Evolutionary conservation across 371 early-diverging fungal species (phyloP).

Genomic region (Apophysomyces trapeziformis): DNA sequence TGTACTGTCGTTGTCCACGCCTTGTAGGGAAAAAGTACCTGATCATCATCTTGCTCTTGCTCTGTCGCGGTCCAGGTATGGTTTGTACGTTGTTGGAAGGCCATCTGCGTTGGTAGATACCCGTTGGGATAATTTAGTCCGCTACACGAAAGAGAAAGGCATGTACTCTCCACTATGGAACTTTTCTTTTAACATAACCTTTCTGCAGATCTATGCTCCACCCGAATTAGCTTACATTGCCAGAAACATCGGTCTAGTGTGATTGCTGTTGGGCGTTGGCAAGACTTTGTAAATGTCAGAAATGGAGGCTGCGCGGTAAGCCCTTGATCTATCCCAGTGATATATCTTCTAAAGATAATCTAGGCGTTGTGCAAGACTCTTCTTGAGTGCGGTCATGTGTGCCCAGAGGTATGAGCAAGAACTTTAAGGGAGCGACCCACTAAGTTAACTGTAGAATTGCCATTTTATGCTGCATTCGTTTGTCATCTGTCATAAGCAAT

Average conservation of each 20-base stretch:
- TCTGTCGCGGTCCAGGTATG: conserved; percentile 42
- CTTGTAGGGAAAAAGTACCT: conserved; percentile 12
- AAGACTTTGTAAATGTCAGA: conserved; percentile 31
- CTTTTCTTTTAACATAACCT: background rate
- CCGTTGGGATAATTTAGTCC: conserved; percentile 30
- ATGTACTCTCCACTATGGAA: background rate
- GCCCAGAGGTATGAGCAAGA: conserved; percentile 28
- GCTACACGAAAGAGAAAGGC: conserved; percentile 32
- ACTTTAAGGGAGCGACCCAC: background rate
- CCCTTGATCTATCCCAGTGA: background rate
- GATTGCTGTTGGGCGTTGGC: conserved; percentile 20
- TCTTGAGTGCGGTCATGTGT: conserved; percentile 45
- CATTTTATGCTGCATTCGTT: conserved; percentile 35
- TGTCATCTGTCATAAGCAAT: conserved; percentile 29
- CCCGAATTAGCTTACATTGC: conserved; percentile 17
- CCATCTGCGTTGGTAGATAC: conserved; percentile 5
- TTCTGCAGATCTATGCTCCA: conserved; percentile 13
- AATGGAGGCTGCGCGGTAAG: conserved; percentile 47
- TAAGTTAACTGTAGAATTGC: conserved; percentile 21
- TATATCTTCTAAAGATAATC: background rate
- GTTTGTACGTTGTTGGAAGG: conserved; percentile 45
- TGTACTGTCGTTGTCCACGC: conserved; percentile 35
- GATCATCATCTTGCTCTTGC: conserved; percentile 29
- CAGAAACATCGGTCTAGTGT: conserved; percentile 17
- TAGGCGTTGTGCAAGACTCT: conserved; percentile 28